Evolutionary conservation across 2,329 filamentous ascomycete genomes (phyloP).

Genomic region (Meredithiella fracta): DNA sequence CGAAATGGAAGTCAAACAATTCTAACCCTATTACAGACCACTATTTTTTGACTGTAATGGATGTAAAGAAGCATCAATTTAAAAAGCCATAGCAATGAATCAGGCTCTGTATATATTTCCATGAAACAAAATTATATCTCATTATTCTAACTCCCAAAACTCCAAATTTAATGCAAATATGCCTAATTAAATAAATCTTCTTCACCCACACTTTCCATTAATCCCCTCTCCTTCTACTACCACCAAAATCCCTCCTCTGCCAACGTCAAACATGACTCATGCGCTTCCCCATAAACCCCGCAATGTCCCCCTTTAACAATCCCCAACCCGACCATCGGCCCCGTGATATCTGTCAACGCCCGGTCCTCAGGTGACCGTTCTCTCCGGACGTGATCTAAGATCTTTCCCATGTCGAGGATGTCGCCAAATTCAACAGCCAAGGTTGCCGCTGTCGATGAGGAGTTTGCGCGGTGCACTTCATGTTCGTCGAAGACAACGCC

Average conservation of each 20-base stretch:
- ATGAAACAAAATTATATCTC: too few relatives aligned
- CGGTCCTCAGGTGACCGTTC: not conserved
- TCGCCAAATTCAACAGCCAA: not conserved
- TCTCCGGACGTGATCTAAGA: not conserved
- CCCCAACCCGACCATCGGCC: not conserved
- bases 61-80: too few relatives aligned
- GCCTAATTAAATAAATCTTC: too few relatives aligned
- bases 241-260: not conserved
- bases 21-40: too few relatives aligned
- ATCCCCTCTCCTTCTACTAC: too few relatives aligned
- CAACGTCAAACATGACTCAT: not conserved
- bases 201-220: too few relatives aligned
- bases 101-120: too few relatives aligned
- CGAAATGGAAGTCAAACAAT: too few relatives aligned
- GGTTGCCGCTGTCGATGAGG: not conserved
- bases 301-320: not conserved
- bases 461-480: not conserved
- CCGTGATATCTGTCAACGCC: not conserved
- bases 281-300: not conserved
- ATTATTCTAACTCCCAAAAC: too few relatives aligned
- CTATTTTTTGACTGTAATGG: too few relatives aligned
- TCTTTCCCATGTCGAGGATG: not conserved
- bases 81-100: too few relatives aligned
- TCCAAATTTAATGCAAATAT: too few relatives aligned
- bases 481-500: not conserved